These are phyloP conservation scores for Rubroboletus pulcherrimus DNA, from an alignment of 768 basidiomycete genomes.

Conservation along the genomic window DNA sequence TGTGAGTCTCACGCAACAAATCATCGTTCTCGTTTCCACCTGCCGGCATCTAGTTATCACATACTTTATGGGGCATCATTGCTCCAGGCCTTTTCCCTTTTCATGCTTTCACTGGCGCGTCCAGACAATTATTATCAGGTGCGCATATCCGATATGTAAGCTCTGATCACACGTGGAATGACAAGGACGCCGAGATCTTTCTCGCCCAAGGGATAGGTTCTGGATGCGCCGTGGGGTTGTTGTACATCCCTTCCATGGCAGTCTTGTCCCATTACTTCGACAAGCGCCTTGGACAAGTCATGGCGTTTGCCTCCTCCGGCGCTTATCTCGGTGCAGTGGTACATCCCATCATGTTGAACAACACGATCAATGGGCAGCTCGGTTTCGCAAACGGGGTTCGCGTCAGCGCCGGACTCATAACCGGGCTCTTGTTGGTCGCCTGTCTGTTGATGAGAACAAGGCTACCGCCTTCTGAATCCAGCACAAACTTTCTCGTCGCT, in stretches of 20 bases:
- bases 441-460: constrained; percentile 41
- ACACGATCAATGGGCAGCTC: constrained; percentile 36
- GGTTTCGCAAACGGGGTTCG: constrained; percentile 46
- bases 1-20: constrained; percentile 29
- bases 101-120: constrained; percentile 45
- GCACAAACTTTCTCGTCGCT: constrained; percentile 17
- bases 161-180: background rate
- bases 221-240: constrained; percentile 47
- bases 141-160: background rate
- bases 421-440: constrained; percentile 37
- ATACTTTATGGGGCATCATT: constrained; percentile 28
- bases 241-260: constrained; percentile 46
- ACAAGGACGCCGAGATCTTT: constrained; percentile 39
- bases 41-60: constrained; percentile 17
- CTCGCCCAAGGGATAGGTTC: constrained; percentile 47
- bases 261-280: constrained; percentile 54
- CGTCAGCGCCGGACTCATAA: constrained; percentile 38
- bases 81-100: constrained; percentile 33
- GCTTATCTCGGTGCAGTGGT: constrained; percentile 59
- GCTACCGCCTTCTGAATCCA: constrained; percentile 32
- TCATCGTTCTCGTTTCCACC: background rate
- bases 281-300: constrained; percentile 44
- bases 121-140: constrained; percentile 44
- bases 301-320: constrained; percentile 53
- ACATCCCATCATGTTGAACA: constrained; percentile 63